Percentiles rank a stretch among this genome's conserved stretches.
These are phyloP conservation scores for Withania somnifera DNA, from an alignment of 305 asterid genomes.

Conservation along the genomic window DNA sequence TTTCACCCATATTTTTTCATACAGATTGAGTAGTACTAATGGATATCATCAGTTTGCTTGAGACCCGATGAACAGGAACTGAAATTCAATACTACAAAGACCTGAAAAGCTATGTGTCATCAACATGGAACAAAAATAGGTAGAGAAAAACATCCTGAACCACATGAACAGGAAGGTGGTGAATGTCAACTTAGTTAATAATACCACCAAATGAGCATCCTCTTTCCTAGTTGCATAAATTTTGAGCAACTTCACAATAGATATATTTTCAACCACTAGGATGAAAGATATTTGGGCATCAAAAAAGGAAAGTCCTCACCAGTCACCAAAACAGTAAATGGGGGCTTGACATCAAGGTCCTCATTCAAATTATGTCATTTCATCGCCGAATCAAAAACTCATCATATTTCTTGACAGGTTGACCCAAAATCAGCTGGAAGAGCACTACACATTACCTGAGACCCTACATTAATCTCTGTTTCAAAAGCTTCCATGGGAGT, in stretches of 20 bases:
- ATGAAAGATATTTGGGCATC: background rate
- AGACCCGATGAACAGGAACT: background rate
- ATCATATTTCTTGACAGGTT: background rate
- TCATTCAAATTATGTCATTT: background rate
- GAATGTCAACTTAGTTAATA: background rate
- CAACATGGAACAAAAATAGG: background rate
- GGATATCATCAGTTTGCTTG: background rate
- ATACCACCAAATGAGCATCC: background rate
- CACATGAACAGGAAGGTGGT: background rate
- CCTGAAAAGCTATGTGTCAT: background rate
- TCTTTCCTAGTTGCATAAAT: background rate
- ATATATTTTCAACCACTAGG: background rate
- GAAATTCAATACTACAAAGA: background rate
- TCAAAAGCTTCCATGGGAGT: too few species aligned
- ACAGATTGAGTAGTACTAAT: background rate
- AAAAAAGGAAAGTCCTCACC: background rate
- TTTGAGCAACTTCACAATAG: background rate
- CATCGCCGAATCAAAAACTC: background rate
- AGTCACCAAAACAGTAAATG: background rate
- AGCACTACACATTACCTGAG: background rate
- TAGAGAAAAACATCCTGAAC: too few species aligned
- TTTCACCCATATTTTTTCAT: background rate
- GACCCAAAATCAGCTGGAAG: background rate
- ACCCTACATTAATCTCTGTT: too few species aligned
- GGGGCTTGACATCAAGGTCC: background rate